Conservation (phyloP, 2,329 filamentous ascomycete species). For the Aureobasidium musti region DNA sequence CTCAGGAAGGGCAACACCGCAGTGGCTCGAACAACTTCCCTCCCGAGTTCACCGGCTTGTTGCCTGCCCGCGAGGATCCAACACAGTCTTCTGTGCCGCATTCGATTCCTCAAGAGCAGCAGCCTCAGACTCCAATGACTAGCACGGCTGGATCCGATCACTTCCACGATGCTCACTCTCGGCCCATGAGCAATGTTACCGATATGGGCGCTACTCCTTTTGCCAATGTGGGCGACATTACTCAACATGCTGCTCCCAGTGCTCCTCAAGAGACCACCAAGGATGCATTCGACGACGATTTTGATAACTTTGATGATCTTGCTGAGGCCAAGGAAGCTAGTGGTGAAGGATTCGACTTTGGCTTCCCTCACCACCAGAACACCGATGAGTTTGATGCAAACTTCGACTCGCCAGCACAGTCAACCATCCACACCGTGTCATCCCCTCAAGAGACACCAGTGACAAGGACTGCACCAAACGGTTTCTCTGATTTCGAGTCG, state of each 20-base stretch:
- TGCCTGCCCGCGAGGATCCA: slow-evolving; percentile 58
- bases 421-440: slow-evolving; percentile 48
- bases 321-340: slow-evolving; percentile 76
- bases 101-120: slow-evolving; percentile 47
- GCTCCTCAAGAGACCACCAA: slow-evolving; percentile 43
- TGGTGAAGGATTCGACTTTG: slow-evolving; percentile 64
- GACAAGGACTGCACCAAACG: slow-evolving; percentile 35
- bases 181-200: slow-evolving; percentile 37
- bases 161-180: slow-evolving; percentile 38
- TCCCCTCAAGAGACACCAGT: slow-evolving; percentile 46
- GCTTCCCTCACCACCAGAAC: slow-evolving; percentile 45
- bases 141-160: slow-evolving; percentile 32
- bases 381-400: slow-evolving; percentile 77
- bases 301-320: slow-evolving; percentile 80
- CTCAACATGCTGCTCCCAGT: slow-evolving; percentile 34
- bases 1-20: slow-evolving; percentile 36
- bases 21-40: slow-evolving; percentile 48
- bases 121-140: slow-evolving; percentile 31
- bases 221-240: background rate
- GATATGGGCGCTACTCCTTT: slow-evolving; percentile 22
- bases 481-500: slow-evolving; percentile 37
- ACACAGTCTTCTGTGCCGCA: slow-evolving; percentile 48
- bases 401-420: slow-evolving; percentile 67
- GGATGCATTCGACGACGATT: slow-evolving; percentile 68
- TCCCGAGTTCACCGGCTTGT: slow-evolving; percentile 57